Percentiles rank a stretch among this genome's conserved stretches.
Conservation (phyloP, 2,329 filamentous ascomycete genomes). For the Zymoseptoria passerinii region DNA sequence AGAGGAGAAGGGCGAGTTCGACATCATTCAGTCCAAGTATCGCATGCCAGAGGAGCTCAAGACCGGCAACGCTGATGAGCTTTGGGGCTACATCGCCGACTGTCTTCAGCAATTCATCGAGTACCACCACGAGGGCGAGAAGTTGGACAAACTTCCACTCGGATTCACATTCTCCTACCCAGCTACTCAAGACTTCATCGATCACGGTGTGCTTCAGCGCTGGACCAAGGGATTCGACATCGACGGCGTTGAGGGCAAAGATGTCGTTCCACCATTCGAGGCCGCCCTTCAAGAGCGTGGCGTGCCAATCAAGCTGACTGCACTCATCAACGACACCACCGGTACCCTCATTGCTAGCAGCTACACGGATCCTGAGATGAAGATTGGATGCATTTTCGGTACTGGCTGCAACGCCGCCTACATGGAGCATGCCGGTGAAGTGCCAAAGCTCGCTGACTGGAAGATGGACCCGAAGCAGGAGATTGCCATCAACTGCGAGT, state of each 20-base stretch:
- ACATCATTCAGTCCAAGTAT: constrained; percentile 94
- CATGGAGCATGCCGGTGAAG: constrained; percentile 85
- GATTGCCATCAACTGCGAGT: constrained; percentile 97
- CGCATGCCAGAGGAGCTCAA: constrained; percentile 90
- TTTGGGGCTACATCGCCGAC: constrained; percentile 93
- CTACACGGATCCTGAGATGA: constrained; percentile 90
- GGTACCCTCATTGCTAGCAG: constrained; percentile 93
- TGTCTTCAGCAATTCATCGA: constrained; percentile 86
- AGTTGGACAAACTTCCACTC: constrained; percentile 62
- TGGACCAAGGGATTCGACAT: constrained; percentile 99
- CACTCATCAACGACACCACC: constrained; percentile 95
- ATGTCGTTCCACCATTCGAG: constrained; percentile 84
- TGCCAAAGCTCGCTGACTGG: constrained; percentile 88
- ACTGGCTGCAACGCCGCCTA: constrained; percentile 98
- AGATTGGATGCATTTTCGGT: constrained; percentile 95
- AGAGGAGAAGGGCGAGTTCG: constrained; percentile 80
- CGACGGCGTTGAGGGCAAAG: constrained; percentile 77
- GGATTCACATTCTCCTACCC: constrained; percentile 97
- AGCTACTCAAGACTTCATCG: constrained; percentile 85
- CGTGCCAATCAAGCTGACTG: constrained; percentile 84
- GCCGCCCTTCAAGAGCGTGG: constrained; percentile 65
- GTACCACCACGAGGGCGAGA: constrained; percentile 63
- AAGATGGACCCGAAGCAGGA: constrained; percentile 65
- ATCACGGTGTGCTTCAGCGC: constrained; percentile 82
- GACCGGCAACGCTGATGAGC: constrained; percentile 70